phyloP scores from a whole-genome alignment of 305 asterid species.

The Ajuga reptans region DNA sequence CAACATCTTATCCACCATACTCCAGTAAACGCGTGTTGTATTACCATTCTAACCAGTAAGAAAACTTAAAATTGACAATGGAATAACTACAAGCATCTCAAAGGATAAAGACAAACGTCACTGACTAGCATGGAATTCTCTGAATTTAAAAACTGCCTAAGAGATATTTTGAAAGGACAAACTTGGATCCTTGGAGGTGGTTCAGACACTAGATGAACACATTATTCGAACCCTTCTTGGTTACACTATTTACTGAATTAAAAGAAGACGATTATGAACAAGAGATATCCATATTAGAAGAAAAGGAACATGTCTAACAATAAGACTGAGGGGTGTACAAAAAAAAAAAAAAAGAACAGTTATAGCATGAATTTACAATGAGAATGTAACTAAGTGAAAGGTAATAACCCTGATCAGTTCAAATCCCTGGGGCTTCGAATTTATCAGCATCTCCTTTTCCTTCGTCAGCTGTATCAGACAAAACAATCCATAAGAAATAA shows the following conservation, averaged over 20 bases:
- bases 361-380: background rate
- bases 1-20: background rate
- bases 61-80: background rate
- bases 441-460: conserved; percentile 64
- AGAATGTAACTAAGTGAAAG: conserved; percentile 2
- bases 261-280: background rate
- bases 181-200: background rate
- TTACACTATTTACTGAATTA: background rate
- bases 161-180: background rate
- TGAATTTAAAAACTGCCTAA: background rate
- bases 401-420: conserved; percentile 59
- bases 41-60: background rate
- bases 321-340: background rate
- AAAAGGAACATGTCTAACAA: background rate
- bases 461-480: conserved; percentile 49
- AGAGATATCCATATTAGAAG: conserved; percentile 1
- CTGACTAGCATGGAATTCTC: background rate
- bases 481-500: background rate
- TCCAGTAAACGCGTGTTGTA: background rate
- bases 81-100: background rate
- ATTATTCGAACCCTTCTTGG: background rate
- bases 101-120: background rate
- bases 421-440: conserved; percentile 64
- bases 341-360: background rate
- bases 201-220: background rate